phyloP scores from a whole-genome alignment of 345 rosid species.

The Gossypium ekmanianum region DNA sequence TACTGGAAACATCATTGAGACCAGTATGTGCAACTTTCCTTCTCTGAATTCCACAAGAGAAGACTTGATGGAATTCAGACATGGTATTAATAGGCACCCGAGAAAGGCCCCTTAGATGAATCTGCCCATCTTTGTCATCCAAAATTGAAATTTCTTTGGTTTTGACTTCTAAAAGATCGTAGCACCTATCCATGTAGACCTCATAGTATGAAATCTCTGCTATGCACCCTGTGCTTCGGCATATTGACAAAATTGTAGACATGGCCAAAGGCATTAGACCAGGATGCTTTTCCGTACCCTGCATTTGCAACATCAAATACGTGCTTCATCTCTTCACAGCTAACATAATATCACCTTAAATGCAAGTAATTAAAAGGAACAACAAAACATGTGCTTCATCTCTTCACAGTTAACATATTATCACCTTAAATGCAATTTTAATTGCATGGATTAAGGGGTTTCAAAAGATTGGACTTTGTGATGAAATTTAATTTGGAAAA shows the following conservation, averaged over 20 bases:
- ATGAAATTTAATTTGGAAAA: too few species aligned
- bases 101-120: conserved; percentile 77
- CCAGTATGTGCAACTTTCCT: conserved; percentile 82
- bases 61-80: conserved; percentile 51
- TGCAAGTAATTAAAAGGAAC: background rate
- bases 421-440: background rate
- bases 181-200: conserved; percentile 87
- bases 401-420: too few species aligned
- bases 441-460: background rate
- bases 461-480: background rate
- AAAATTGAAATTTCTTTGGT: conserved; percentile 53
- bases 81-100: conserved; percentile 53
- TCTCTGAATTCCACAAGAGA: conserved; percentile 54
- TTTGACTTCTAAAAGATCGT: conserved; percentile 68
- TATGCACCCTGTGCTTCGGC: conserved; percentile 42
- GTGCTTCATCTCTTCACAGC: background rate
- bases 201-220: conserved; percentile 82
- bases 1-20: conserved; percentile 81
- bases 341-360: background rate
- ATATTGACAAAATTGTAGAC: conserved; percentile 54
- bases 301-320: conserved; percentile 21
- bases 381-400: background rate
- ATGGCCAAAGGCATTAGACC: conserved; percentile 77
- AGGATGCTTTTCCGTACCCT: conserved; percentile 61
- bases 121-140: conserved; percentile 69